Conservation (phyloP, 805 yeast species). For the Scheffersomyces amazonensis region DNA sequence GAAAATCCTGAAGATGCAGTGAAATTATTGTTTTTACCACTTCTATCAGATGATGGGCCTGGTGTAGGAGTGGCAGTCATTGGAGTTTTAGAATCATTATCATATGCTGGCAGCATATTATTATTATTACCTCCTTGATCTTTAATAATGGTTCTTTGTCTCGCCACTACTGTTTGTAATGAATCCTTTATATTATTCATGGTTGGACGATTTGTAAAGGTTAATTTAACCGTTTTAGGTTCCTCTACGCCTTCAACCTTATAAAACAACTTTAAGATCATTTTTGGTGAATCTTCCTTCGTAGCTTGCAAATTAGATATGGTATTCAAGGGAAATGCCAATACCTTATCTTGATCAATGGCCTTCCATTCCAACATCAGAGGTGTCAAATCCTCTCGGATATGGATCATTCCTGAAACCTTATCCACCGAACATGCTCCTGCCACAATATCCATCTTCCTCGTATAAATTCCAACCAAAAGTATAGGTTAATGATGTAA, state of each 20-base stretch:
- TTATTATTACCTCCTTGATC: slow-evolving; percentile 16
- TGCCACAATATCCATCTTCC: slow-evolving; percentile 23
- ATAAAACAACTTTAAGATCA: slow-evolving; percentile 60
- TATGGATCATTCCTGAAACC: slow-evolving; percentile 37
- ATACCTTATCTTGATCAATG: slow-evolving; percentile 32
- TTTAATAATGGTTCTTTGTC: slow-evolving; percentile 54
- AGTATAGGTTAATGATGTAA: too few species aligned
- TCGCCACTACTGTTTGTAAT: slow-evolving; percentile 64
- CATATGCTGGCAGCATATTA: slow-evolving; percentile 14
- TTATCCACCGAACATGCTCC: slow-evolving; percentile 44
- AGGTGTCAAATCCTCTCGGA: slow-evolving; percentile 42
- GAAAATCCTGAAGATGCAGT: slow-evolving; percentile 8
- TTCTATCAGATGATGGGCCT: not conserved
- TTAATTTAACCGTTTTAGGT: slow-evolving; percentile 40
- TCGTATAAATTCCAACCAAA: too few species aligned
- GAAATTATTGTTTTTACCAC: slow-evolving; percentile 10
- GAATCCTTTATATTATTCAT: slow-evolving; percentile 73
- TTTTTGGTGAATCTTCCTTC: slow-evolving; percentile 60
- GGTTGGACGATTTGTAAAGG: slow-evolving; percentile 68
- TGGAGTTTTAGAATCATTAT: slow-evolving; percentile 7
- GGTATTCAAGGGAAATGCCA: slow-evolving; percentile 33
- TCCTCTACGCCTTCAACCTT: slow-evolving; percentile 30
- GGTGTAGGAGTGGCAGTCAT: slow-evolving; percentile 6
- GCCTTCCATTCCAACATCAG: slow-evolving; percentile 42
- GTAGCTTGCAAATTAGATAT: slow-evolving; percentile 62